phyloP scores from a whole-genome alignment of 495 filamentous ascomycete species.

The Penicillium roqueforti region DNA sequence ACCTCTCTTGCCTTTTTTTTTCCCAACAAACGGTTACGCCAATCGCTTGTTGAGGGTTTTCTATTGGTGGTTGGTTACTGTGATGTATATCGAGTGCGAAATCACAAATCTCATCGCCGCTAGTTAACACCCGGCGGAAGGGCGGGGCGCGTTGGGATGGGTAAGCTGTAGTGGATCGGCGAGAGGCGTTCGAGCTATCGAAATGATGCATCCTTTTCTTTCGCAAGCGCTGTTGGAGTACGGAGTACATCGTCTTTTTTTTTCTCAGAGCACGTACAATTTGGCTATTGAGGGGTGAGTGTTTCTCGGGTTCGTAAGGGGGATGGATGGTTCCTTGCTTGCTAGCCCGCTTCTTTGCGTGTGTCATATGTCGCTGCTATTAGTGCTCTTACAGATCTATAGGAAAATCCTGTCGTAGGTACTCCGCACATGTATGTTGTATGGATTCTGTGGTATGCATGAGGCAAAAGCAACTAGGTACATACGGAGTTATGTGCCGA shows the following conservation, averaged over 20 bases:
- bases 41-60: neutral
- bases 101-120: neutral
- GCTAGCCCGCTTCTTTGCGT: constrained; percentile 1
- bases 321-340: neutral
- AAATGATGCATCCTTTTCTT: neutral
- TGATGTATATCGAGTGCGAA: constrained; percentile 1
- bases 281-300: neutral
- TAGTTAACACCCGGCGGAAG: neutral
- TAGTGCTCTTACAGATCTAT: too few species aligned
- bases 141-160: neutral
- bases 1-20: too few species aligned
- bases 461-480: neutral
- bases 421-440: neutral
- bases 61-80: neutral
- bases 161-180: neutral
- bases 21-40: neutral
- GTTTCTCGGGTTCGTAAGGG: neutral
- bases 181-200: neutral
- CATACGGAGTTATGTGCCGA: neutral
- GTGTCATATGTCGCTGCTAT: too few species aligned
- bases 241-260: neutral
- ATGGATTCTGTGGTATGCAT: neutral
- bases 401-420: neutral
- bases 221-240: neutral
- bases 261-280: neutral